phyloP scores from a whole-genome alignment of 2,329 filamentous ascomycete genomes.

The Uncinocarpus reesii region DNA sequence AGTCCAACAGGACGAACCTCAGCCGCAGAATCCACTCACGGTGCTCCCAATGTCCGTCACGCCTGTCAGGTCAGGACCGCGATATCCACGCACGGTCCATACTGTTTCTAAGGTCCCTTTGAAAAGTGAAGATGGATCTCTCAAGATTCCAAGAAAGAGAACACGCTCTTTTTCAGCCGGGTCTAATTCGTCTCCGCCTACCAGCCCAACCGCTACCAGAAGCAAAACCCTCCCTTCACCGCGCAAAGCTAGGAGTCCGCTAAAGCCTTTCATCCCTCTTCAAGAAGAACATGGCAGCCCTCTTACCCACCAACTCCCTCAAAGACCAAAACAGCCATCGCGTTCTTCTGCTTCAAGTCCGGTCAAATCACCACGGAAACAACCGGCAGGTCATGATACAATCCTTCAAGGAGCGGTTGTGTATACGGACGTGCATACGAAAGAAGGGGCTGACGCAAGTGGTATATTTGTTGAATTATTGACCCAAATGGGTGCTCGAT shows the following conservation, averaged over 20 bases:
- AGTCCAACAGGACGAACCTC: constrained; percentile 21
- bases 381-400: constrained; percentile 17
- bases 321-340: constrained; percentile 12
- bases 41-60: constrained; percentile 41
- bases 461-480: constrained; percentile 72
- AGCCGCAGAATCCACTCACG: constrained; percentile 17
- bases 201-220: constrained; percentile 24
- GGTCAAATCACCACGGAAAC: constrained; percentile 19
- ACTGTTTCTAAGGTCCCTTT: constrained; percentile 70
- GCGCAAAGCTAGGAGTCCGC: constrained; percentile 12
- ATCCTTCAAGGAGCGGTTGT: constrained; percentile 63
- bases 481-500: constrained; percentile 68
- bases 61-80: constrained; percentile 40
- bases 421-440: constrained; percentile 74
- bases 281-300: constrained; percentile 3
- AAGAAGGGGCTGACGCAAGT: constrained; percentile 69
- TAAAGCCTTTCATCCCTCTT: constrained; percentile 12
- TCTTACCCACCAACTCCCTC: constrained; percentile 11
- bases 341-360: constrained; percentile 18
- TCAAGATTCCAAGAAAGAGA: constrained; percentile 38
- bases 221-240: constrained; percentile 23
- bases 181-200: constrained; percentile 24
- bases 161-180: constrained; percentile 44
- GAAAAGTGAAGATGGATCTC: constrained; percentile 49
- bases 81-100: constrained; percentile 50